These are phyloP conservation scores for Huntiella abstrusa DNA, from an alignment of 2,329 filamentous ascomycete species.

Conservation along the genomic window DNA sequence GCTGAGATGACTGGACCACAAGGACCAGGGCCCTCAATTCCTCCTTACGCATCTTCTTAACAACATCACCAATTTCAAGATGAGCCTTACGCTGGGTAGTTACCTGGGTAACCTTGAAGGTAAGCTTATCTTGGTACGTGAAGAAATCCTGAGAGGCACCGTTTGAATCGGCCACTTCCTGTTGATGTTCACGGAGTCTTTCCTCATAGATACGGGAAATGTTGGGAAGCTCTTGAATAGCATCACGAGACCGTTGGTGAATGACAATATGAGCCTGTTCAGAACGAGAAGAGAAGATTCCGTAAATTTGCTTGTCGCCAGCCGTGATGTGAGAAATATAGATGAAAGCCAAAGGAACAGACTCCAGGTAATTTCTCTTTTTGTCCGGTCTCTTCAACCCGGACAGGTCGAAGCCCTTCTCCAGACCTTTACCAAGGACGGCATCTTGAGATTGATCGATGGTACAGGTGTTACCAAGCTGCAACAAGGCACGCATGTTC, in stretches of 20 bases:
- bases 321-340: slow-evolving; percentile 86
- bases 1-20: slow-evolving; percentile 79
- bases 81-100: slow-evolving; percentile 79
- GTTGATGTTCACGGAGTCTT: slow-evolving; percentile 43
- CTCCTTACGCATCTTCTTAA: slow-evolving; percentile 81
- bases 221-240: slow-evolving; percentile 68
- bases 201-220: slow-evolving; percentile 77
- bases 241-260: slow-evolving; percentile 64
- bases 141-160: slow-evolving; percentile 55
- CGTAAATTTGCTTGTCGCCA: slow-evolving; percentile 83
- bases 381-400: slow-evolving; percentile 52
- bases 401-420: slow-evolving; percentile 78
- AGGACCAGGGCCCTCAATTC: slow-evolving; percentile 65
- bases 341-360: slow-evolving; percentile 60
- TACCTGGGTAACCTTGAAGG: slow-evolving; percentile 73
- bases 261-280: slow-evolving; percentile 72
- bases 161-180: slow-evolving; percentile 47
- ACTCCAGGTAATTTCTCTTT: slow-evolving; percentile 50
- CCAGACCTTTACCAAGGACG: slow-evolving; percentile 78
- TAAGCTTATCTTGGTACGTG: slow-evolving; percentile 67
- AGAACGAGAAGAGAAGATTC: slow-evolving; percentile 69
- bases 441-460: slow-evolving; percentile 83
- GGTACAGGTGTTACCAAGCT: slow-evolving; percentile 77
- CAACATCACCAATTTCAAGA: slow-evolving; percentile 66
- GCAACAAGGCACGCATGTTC: slow-evolving; percentile 68